Evolutionary conservation across 2,329 filamentous ascomycete species (phyloP), one percentile per base, ranked within the genome.

Genomic region (Alternaria angustiovoidea): DNA sequence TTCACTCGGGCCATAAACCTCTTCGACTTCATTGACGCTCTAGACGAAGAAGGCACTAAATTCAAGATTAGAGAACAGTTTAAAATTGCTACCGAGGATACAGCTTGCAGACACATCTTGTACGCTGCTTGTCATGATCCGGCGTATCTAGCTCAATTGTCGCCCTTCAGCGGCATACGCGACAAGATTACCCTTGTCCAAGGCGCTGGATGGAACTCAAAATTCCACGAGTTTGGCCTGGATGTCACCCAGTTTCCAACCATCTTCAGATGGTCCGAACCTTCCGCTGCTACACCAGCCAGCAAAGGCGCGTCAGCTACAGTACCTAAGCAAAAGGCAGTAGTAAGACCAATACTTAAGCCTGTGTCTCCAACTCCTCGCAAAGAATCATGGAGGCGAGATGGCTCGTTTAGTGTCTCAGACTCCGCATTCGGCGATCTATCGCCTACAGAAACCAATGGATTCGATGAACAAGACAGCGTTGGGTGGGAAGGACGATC

Each of bases 71-170:
- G 86, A 69, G 65, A 79, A 66, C 79, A 65, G 61, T 79, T 81
- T 70, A 78, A 80, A 5, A 78, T 88, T 1, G 88, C 87, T 61
- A 83, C 81, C 34, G 84, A 88, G 46, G 87, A 86, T 65, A 77
- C 81, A 4, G 85, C 88, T 68, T 90, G 88, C 78, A 87, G 86
- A 65, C 87, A 89, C 70, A 87, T 90, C 36, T 86, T 86, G 68
- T 86, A 88, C 58, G 88, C 86, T 5, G 87, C 84, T 39, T 89
- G 87, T 67, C 87, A 89, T 65, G 86, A 89, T 65, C 80, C 80
- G 24, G 83, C 84, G 51, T 88, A 89, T 69, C 75, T 88, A 46
- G 82, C 85, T 7, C 81, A 88, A 48, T 77, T 90, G 26, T 84
- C 81, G 5, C 84, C 84, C 7, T 85, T 85, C 66, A 78, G 77